Conservation (phyloP, 1,284 basidiomycete species). For the Schizophyllum amplum region DNA sequence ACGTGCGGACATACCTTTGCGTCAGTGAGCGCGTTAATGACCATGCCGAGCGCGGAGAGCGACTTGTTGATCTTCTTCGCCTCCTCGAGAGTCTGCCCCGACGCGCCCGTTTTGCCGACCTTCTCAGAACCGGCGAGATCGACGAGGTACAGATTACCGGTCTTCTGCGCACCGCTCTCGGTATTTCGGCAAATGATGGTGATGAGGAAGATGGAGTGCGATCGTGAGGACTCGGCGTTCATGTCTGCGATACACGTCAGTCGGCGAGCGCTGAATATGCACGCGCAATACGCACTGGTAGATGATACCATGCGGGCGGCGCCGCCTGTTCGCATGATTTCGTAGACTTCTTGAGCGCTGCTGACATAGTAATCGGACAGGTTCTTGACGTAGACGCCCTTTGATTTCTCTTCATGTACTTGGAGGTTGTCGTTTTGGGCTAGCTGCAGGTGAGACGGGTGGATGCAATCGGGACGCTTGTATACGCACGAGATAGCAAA, state of each 20-base stretch:
- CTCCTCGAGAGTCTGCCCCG: conserved; percentile 97
- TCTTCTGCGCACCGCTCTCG: conserved; percentile 93
- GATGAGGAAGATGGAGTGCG: conserved; percentile 98
- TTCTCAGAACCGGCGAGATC: conserved; percentile 99
- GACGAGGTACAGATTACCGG: conserved; percentile 95
- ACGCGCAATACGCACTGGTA: conserved; percentile 62
- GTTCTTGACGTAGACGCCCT: conserved; percentile 97
- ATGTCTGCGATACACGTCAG: conserved; percentile 64
- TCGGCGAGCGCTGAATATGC: not conserved
- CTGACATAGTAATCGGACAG: conserved; percentile 98
- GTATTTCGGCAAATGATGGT: conserved; percentile 96
- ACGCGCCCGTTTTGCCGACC: conserved; percentile 98
- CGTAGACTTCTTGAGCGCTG: conserved; percentile 94
- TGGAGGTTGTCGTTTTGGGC: conserved; percentile 98
- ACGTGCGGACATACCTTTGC: conserved; percentile 59
- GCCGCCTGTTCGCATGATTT: conserved; percentile 97
- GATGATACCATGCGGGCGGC: conserved; percentile 88
- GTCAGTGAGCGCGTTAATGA: conserved; percentile 98
- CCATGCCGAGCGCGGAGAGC: conserved; percentile 96
- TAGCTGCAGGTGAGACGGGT: too few relatives aligned
- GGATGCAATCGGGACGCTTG: conserved; percentile 3
- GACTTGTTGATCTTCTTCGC: conserved; percentile 99
- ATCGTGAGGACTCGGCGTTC: conserved; percentile 99
- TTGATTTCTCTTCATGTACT: conserved; percentile 96
- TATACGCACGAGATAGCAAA: conserved; percentile 82